phyloP scores from a whole-genome alignment of 2,329 filamentous ascomycete species.

The Penicillium brasilianum region DNA sequence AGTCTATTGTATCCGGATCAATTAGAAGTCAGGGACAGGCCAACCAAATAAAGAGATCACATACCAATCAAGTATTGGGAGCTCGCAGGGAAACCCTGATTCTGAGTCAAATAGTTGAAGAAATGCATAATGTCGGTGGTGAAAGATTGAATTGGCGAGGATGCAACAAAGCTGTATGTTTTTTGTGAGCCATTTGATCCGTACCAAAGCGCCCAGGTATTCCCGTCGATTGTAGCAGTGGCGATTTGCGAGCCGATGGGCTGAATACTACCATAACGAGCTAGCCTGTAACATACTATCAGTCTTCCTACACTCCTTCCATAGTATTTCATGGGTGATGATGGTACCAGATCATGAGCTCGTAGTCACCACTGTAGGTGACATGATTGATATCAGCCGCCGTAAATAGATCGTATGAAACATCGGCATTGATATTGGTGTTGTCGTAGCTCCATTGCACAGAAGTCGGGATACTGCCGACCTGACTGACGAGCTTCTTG shows the following conservation, averaged over 20 bases:
- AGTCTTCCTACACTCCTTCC: neutral
- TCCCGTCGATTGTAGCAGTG: conserved; percentile 56
- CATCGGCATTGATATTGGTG: conserved; percentile 56
- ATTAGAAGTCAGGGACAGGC: neutral
- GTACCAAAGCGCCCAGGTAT: conserved; percentile 61
- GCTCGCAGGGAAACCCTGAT: conserved; percentile 52
- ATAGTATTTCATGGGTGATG: conserved; percentile 36
- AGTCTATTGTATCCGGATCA: conserved; percentile 10
- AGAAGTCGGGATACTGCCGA: conserved; percentile 48
- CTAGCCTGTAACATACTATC: neutral
- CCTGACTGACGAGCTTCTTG: conserved; percentile 31
- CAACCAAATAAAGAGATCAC: neutral
- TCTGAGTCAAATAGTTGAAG: conserved; percentile 56
- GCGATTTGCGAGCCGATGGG: conserved; percentile 60
- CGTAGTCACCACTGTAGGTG: conserved; percentile 55
- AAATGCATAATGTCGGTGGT: conserved; percentile 63
- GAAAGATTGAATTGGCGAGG: conserved; percentile 54
- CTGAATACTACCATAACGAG: conserved; percentile 48
- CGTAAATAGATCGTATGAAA: conserved; percentile 65
- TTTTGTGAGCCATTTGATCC: conserved; percentile 59
- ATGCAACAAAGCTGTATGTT: conserved; percentile 63
- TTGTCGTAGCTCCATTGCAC: conserved; percentile 57
- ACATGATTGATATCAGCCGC: conserved; percentile 44
- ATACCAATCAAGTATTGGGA: conserved; percentile 55
- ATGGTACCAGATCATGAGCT: conserved; percentile 65